Base-by-base conservation (phyloP, 352 stramenopile species). In the Globisporangium nagaii region DNA sequence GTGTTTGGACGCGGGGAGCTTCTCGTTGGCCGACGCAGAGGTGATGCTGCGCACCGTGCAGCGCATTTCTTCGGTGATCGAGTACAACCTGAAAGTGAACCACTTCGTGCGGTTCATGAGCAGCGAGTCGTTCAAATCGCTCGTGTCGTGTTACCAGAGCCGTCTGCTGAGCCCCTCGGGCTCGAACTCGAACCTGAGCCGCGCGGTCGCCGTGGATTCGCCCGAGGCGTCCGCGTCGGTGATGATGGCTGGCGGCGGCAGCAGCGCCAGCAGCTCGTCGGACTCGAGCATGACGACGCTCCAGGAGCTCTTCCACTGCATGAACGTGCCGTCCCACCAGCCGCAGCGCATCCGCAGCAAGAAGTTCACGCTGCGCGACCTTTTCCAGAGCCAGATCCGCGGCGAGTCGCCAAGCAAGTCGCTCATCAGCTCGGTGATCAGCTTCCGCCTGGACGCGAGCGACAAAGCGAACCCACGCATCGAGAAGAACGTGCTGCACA, bases 51-150 rank as follows among this genome's bases (percentile, higher is more conserved):
- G 63, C 45, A 84, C 71, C 1, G 71, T 88, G 8, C 53, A 80
- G 31, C 71, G 71, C 30, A 79, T 92, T 22, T 69, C 77, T 46
- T 35, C 10, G 8, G 66, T 81, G 7, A 82, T 94, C 55, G 81
- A 94, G 55, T 73, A 84, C 39, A 73, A 90, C 27, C 69, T 94
- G 30, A 81, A 85, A 37, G 79, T 94, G 40, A 92, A 94, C 60
- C 79, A 94, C 49, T 94, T 94, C 59, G 81, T 94, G 30, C 79
- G 84, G 6, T 94, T 94, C 52, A 91, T 94, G 77, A 69, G 70
- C 28, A 91, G 80, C 43, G 71, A 83, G 19, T 88, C 77, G 32
- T 92, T 94, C 63, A 86, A 86, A 63, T 79, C 77, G 19, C 63
- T 94, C 19, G 79, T 92, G 4, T 69, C 71, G 11, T 90, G 77